These are phyloP conservation scores for Monosporascus sp. DNA, from an alignment of 2,329 filamentous ascomycete species.

Conservation along the genomic window DNA sequence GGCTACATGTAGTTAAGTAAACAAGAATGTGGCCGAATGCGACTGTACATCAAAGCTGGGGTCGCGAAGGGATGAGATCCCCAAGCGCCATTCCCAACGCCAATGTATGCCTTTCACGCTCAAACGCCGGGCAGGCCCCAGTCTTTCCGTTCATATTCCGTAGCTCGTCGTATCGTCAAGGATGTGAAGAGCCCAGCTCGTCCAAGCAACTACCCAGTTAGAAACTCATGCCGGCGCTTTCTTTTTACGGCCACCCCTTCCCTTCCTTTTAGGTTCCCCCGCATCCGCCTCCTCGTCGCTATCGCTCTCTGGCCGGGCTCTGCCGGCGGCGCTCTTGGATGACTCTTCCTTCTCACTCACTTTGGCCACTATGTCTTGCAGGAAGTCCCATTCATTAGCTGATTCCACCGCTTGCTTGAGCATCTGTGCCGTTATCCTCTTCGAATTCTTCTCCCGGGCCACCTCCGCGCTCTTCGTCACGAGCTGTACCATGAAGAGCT, in stretches of 20 bases:
- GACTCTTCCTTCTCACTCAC: constrained; percentile 53
- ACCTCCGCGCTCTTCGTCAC: constrained; percentile 84
- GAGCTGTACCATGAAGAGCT: constrained; percentile 95
- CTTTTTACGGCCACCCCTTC: constrained; percentile 44
- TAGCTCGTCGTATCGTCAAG: constrained; percentile 3
- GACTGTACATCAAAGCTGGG: not conserved
- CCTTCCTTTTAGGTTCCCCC: constrained; percentile 43
- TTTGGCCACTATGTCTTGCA: constrained; percentile 84
- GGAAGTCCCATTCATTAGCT: constrained; percentile 91
- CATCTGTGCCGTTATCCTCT: constrained; percentile 84
- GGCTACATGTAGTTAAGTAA: too few relatives aligned
- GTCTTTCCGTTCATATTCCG: not conserved
- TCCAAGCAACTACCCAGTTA: not conserved
- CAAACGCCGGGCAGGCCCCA: not conserved
- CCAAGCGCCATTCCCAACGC: not conserved
- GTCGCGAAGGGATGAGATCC: not conserved
- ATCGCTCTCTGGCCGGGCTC: constrained; percentile 45
- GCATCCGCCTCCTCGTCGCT: constrained; percentile 44
- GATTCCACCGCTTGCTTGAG: constrained; percentile 85
- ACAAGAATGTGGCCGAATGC: too few relatives aligned
- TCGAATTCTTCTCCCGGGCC: constrained; percentile 75
- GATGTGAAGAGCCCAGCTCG: not conserved
- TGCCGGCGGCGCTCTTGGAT: constrained; percentile 27
- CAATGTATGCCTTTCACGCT: not conserved
- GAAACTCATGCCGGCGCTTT: constrained; percentile 33